Evolutionary conservation across 2,329 filamentous ascomycete genomes (phyloP).

Genomic region (Colletotrichum camelliae): DNA sequence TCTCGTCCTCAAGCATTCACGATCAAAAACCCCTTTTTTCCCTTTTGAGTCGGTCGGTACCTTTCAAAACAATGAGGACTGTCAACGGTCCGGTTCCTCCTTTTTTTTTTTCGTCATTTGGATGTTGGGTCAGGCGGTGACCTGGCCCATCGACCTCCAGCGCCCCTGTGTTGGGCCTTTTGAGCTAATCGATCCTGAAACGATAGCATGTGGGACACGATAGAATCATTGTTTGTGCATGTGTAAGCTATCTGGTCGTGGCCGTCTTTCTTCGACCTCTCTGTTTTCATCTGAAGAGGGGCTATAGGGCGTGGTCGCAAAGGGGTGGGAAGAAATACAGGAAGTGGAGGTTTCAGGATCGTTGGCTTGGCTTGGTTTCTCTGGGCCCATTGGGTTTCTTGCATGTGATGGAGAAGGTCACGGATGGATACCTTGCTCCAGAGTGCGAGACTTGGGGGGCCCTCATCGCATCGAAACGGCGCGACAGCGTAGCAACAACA

Average conservation of each 20-base stretch:
- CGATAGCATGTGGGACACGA: conserved; percentile 7
- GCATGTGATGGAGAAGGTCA: conserved; percentile 1
- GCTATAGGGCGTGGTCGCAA: background rate
- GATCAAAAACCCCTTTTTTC: background rate
- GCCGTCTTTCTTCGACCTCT: background rate
- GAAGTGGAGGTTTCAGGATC: conserved; percentile 14
- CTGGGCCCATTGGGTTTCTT: background rate
- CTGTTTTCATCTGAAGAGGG: background rate
- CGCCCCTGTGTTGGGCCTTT: background rate
- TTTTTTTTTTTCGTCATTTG: background rate
- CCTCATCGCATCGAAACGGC: background rate
- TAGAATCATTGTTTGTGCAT: conserved; percentile 10
- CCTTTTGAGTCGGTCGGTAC: background rate
- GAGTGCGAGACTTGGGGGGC: background rate
- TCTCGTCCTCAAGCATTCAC: background rate
- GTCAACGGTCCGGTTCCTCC: background rate
- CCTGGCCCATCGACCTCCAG: background rate
- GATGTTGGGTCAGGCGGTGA: background rate
- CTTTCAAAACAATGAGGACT: background rate
- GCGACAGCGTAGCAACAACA: background rate
- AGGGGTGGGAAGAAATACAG: background rate
- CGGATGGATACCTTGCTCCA: background rate
- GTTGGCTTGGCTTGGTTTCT: background rate
- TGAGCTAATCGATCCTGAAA: background rate
- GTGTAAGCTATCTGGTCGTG: conserved; percentile 10